These are phyloP conservation scores for Xylaria nigripes DNA, from an alignment of 495 filamentous ascomycete species.

Conservation along the genomic window DNA sequence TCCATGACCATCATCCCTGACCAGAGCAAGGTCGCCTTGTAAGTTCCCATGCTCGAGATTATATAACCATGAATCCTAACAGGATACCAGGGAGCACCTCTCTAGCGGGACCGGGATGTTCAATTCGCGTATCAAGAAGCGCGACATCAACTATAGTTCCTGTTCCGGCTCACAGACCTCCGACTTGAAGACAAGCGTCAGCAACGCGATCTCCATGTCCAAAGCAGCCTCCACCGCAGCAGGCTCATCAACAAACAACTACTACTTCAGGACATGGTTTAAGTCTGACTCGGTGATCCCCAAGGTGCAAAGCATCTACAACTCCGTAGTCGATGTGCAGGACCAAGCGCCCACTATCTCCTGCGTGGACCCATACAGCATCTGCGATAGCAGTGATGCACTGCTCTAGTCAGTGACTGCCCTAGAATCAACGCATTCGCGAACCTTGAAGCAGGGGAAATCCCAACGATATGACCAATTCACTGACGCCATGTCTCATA, in stretches of 20 bases:
- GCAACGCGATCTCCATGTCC: slow-evolving; percentile 20
- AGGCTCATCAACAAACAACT: neutral
- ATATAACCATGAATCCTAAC: neutral
- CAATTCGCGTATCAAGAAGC: slow-evolving; percentile 22
- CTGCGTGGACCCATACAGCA: slow-evolving; percentile 20
- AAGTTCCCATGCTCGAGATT: neutral
- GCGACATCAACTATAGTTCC: slow-evolving; percentile 15
- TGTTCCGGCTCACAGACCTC: slow-evolving; percentile 18
- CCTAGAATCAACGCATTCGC: neutral
- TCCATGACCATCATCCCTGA: slow-evolving; percentile 18
- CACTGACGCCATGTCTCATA: neutral
- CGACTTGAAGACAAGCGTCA: slow-evolving; percentile 16
- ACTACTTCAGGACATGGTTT: slow-evolving; percentile 25
- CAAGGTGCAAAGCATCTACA: slow-evolving; percentile 22
- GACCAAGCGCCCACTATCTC: slow-evolving; percentile 22
- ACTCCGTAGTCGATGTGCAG: slow-evolving; percentile 18
- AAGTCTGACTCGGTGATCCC: slow-evolving; percentile 12
- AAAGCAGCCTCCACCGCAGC: slow-evolving; percentile 16
- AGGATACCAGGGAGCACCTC: slow-evolving; percentile 14
- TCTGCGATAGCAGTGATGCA: slow-evolving; percentile 19
- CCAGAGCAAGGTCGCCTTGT: slow-evolving; percentile 16
- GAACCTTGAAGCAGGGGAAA: too few relatives aligned
- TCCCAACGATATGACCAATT: too few relatives aligned
- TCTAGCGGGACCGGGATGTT: slow-evolving; percentile 7
- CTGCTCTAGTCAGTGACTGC: slow-evolving; percentile 12